phyloP scores from a whole-genome alignment of 2,329 filamentous ascomycete species.

The Cytospora chrysosperma region DNA sequence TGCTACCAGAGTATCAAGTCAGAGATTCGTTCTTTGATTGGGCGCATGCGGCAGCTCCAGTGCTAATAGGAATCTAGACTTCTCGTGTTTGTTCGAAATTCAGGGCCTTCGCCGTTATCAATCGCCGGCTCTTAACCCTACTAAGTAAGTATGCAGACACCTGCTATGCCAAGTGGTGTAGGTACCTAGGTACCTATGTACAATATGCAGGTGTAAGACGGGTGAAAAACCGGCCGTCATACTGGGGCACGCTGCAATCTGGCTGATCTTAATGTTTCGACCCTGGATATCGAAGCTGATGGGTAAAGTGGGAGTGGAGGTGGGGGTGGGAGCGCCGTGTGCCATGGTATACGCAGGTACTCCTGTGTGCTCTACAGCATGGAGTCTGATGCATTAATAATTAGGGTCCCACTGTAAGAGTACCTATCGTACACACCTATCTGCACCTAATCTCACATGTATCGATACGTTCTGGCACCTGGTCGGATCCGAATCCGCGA shows the following conservation, averaged over 20 bases:
- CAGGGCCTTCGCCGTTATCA: no score
- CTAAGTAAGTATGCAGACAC: no score
- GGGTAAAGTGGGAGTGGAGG: no score
- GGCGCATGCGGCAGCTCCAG: neutral
- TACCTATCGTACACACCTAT: neutral
- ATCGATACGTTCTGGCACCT: neutral
- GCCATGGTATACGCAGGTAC: no score
- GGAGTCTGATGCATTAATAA: constrained; percentile 9
- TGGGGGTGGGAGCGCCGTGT: no score
- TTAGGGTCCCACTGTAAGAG: neutral
- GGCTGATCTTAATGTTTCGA: no score
- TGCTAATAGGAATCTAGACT: neutral
- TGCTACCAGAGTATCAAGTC: neutral
- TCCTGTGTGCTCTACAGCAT: no score
- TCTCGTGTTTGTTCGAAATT: neutral
- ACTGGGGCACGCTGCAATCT: neutral
- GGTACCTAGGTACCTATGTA: neutral
- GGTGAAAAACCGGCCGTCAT: constrained; percentile 11
- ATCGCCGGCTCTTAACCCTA: no score
- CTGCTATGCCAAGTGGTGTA: neutral
- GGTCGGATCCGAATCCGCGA: neutral
- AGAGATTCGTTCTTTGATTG: neutral
- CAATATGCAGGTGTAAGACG: constrained; percentile 6
- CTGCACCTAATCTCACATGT: neutral
- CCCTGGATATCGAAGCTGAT: no score